Percentiles rank a stretch among this genome's conserved stretches.
These are phyloP conservation scores for Phytophthora syringae DNA, from an alignment of 352 stramenopile genomes.

Conservation along the genomic window DNA sequence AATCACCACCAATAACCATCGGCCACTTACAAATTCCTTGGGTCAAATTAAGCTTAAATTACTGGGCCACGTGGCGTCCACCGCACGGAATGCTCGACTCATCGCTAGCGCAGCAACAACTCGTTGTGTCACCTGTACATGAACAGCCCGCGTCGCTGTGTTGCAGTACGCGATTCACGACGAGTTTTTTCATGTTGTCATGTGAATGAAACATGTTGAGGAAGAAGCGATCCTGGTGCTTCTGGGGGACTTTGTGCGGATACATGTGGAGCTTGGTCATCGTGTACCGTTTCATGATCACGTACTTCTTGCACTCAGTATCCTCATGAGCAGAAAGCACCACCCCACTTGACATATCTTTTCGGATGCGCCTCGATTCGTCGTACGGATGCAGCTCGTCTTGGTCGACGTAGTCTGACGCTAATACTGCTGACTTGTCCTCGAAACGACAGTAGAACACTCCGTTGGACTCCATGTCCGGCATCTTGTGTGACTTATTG, in stretches of 20 bases:
- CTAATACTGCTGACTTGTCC: slow-evolving; percentile 60
- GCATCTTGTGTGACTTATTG: slow-evolving; percentile 41
- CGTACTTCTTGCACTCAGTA: slow-evolving; percentile 53
- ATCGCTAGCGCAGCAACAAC: slow-evolving; percentile 31
- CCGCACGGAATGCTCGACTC: slow-evolving; percentile 29
- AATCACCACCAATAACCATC: no score
- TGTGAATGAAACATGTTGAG: slow-evolving; percentile 59
- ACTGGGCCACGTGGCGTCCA: slow-evolving; percentile 1
- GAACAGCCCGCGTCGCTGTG: slow-evolving; percentile 26
- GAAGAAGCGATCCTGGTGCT: slow-evolving; percentile 60
- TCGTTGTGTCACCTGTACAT: slow-evolving; percentile 28
- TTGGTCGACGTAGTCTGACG: slow-evolving; percentile 73
- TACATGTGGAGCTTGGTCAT: slow-evolving; percentile 83
- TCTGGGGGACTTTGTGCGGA: slow-evolving; percentile 63
- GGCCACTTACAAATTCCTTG: no score
- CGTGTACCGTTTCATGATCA: slow-evolving; percentile 74
- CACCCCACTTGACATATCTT: slow-evolving; percentile 70
- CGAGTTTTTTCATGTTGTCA: slow-evolving; percentile 64
- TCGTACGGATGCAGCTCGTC: slow-evolving; percentile 76
- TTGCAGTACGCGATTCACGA: slow-evolving; percentile 47
- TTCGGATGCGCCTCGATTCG: slow-evolving; percentile 60
- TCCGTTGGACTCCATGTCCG: slow-evolving; percentile 75
- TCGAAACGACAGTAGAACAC: slow-evolving; percentile 66
- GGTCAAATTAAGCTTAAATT: slow-evolving; percentile 19
- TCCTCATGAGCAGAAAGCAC: slow-evolving; percentile 62